These are phyloP conservation scores for Colletotrichum incanum DNA, from an alignment of 2,329 filamentous ascomycete species.

Conservation along the genomic window DNA sequence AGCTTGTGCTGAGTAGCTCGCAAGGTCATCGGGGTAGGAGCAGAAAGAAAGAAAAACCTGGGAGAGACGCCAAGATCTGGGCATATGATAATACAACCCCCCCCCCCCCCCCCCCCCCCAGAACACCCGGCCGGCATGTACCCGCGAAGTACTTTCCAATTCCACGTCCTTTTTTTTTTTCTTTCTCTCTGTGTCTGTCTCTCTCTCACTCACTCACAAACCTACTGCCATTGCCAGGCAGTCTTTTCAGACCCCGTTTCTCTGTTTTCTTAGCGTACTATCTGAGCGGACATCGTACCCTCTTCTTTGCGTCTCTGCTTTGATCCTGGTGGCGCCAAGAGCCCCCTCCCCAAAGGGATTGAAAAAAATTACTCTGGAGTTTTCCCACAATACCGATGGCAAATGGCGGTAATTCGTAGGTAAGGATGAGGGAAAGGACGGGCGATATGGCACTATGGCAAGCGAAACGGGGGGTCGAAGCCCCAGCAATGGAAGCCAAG, in stretches of 20 bases:
- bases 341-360: not conserved
- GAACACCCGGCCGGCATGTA: not conserved
- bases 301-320: not conserved
- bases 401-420: conserved; percentile 3
- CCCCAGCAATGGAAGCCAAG: conserved; percentile 9
- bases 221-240: not conserved
- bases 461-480: not conserved
- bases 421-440: conserved; percentile 2
- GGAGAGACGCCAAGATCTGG: conserved; percentile 38
- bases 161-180: not conserved
- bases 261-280: conserved; percentile 15
- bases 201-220: not conserved
- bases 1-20: conserved; percentile 26
- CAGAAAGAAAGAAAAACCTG: conserved; percentile 12
- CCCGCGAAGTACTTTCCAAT: not conserved
- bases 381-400: not conserved
- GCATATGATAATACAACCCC: conserved; percentile 40
- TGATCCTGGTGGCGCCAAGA: not conserved
- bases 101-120: conserved; percentile 18
- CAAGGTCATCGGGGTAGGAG: conserved; percentile 20
- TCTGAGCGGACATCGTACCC: conserved; percentile 22
- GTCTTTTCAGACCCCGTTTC: not conserved
- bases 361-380: not conserved
- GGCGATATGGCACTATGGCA: not conserved
- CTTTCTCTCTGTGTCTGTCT: not conserved